These are phyloP conservation scores for Ogataea thermomethanolica DNA, from an alignment of 805 yeast species.

Conservation along the genomic window DNA sequence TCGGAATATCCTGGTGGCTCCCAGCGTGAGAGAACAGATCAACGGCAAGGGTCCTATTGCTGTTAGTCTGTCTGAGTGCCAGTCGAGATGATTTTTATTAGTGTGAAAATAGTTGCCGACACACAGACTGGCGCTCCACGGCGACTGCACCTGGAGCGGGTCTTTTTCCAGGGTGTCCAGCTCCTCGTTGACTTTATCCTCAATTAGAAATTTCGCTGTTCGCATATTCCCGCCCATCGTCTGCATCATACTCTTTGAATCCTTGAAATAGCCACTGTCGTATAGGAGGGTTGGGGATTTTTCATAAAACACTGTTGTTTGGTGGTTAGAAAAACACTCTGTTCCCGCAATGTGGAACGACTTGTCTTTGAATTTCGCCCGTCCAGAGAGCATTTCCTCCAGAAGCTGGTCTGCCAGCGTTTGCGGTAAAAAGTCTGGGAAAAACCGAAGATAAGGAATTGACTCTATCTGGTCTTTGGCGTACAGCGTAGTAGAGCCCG, in stretches of 20 bases:
- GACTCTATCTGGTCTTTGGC: constrained; percentile 47
- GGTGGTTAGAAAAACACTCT: constrained; percentile 56
- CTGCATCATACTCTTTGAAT: constrained; percentile 13
- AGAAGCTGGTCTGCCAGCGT: constrained; percentile 46
- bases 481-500: constrained; percentile 33
- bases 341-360: constrained; percentile 64
- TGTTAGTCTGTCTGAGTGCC: constrained; percentile 75
- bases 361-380: constrained; percentile 37
- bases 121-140: constrained; percentile 54
- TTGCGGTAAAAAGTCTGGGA: constrained; percentile 49
- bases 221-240: constrained; percentile 32
- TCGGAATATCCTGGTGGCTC: constrained; percentile 67
- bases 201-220: constrained; percentile 37
- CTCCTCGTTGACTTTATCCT: constrained; percentile 38
- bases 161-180: constrained; percentile 20
- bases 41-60: constrained; percentile 68
- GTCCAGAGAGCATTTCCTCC: constrained; percentile 39
- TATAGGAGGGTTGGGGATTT: constrained; percentile 25
- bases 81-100: constrained; percentile 53
- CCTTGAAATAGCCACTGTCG: constrained; percentile 16
- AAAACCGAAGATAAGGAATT: constrained; percentile 51
- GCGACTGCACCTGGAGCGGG: constrained; percentile 36
- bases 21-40: constrained; percentile 66
- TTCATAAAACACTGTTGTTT: constrained; percentile 30
- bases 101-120: constrained; percentile 55